Conservation (phyloP, 495 filamentous ascomycete species). For the Penicillium cosmopolitanum region DNA sequence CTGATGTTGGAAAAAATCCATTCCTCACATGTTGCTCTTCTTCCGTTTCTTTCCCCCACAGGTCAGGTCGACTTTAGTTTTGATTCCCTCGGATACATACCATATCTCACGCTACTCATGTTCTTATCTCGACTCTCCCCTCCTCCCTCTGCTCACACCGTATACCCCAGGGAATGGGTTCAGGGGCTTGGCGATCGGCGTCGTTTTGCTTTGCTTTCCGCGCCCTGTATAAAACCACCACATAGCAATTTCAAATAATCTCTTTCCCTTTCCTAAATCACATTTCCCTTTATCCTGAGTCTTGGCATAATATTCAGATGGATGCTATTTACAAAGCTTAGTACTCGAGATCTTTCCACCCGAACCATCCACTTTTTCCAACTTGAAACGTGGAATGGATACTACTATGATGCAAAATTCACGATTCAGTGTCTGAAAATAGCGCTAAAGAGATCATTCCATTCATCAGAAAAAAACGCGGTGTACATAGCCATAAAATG, state of each 20-base stretch:
- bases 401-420: too few species aligned
- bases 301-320: neutral
- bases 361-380: too few species aligned
- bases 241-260: constrained; percentile 25
- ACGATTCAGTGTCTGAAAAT: neutral
- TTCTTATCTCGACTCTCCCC: constrained; percentile 22
- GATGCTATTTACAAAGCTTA: neutral
- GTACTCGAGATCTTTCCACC: neutral
- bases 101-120: constrained; percentile 14
- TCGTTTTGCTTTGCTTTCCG: constrained; percentile 17
- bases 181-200: constrained; percentile 27
- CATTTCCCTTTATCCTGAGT: neutral
- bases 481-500: constrained; percentile 27
- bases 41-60: neutral
- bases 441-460: constrained; percentile 22
- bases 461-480: constrained; percentile 28
- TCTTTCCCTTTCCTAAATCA: neutral
- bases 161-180: constrained; percentile 32
- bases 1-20: neutral
- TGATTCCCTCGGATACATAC: constrained; percentile 2
- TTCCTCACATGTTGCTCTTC: neutral
- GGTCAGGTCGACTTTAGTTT: neutral
- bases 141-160: constrained; percentile 26
- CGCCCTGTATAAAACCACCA: constrained; percentile 30
- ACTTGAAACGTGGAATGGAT: too few species aligned